Base-by-base conservation (phyloP, 495 filamentous ascomycete species). In the Staphylotrichum longicolle region DNA sequence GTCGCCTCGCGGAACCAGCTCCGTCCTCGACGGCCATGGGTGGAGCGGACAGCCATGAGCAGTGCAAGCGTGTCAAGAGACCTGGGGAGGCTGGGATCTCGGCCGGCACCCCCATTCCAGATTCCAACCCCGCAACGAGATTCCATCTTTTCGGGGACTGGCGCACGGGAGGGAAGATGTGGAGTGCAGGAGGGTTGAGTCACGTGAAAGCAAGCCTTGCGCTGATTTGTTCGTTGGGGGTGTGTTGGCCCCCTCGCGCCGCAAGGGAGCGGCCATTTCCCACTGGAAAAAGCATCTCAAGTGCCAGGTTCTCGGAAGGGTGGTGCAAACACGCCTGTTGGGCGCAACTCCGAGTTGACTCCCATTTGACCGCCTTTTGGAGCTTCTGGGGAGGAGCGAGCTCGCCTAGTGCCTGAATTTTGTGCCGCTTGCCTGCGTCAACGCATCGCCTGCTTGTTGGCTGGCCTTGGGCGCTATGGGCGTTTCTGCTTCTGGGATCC, bases 201-300 rank as follows among this genome's bases (percentile, higher is more conserved):
- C 70, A 72, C 70, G 70, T 72, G 70, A 72, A 27, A 11, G 49
- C 55, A 63, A 66, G 55, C 12, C 33, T 27, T 10, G 59, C 48
- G 48, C 63, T 71, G 48, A 68, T 70, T 68, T 44, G 68, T 8
- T 37, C 5, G 11, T 41, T 47, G 47, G 32, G n/a, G 32, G 7
- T 20, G 40, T 40, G 51, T 45, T 46, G 47, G 62, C 15, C 15
- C 34, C 8, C n/a, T 33, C 20, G 20, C 20, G 20, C 20, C 20
- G 20, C 20, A 27, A 27, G 20, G 20, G 20, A 51, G 34, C 42
- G 42, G 32, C 51, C 56, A 10, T 32, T 32, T 15, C 35, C 2
- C 5, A 27, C 20, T 1, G 20, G 20, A 1, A 27, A 27, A 27
- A 27, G 20, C 20, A 27, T 27, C 20, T 27, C 1, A 27, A 27